Conservation (phyloP, 2,329 filamentous ascomycete species). For the Cryphonectria nitschkei region DNA sequence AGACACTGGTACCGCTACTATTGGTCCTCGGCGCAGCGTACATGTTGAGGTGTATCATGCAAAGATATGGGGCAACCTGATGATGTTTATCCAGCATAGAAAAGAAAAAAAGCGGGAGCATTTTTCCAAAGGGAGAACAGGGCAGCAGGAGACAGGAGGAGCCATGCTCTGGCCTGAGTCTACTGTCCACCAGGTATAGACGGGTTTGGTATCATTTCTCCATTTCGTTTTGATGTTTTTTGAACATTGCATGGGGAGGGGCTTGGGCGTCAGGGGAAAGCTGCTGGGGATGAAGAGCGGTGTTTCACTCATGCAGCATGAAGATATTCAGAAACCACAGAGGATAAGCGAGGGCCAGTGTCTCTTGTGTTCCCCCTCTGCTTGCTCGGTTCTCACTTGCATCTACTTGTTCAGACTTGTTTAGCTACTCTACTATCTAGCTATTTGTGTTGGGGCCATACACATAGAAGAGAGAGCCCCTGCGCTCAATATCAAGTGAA, state of each 20-base stretch:
- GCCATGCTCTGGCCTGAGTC: not conserved
- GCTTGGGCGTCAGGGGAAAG: constrained; percentile 25
- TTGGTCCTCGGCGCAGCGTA: constrained; percentile 45
- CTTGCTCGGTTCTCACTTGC: not conserved
- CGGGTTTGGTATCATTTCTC: constrained; percentile 14
- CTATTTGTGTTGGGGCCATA: constrained; percentile 20
- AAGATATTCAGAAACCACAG: constrained; percentile 13
- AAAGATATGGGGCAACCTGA: constrained; percentile 15
- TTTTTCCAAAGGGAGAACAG: constrained; percentile 1
- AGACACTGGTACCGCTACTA: constrained; percentile 44
- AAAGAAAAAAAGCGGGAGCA: not conserved
- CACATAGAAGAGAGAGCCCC: constrained; percentile 23
- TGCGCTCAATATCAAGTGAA: constrained; percentile 17
- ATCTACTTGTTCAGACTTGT: constrained; percentile 23
- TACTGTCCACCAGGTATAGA: constrained; percentile 11
- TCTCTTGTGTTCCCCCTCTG: not conserved
- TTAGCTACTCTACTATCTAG: constrained; percentile 5
- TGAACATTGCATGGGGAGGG: constrained; percentile 23
- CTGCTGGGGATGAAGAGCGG: not conserved
- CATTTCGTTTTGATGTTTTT: not conserved
- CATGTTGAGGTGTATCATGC: constrained; percentile 39
- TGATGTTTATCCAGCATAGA: constrained; percentile 15
- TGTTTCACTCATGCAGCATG: not conserved
- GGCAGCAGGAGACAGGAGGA: not conserved
- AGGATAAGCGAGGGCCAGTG: not conserved